These are phyloP conservation scores for Candida manassasensis DNA, from an alignment of 805 yeast species.

Conservation along the genomic window DNA sequence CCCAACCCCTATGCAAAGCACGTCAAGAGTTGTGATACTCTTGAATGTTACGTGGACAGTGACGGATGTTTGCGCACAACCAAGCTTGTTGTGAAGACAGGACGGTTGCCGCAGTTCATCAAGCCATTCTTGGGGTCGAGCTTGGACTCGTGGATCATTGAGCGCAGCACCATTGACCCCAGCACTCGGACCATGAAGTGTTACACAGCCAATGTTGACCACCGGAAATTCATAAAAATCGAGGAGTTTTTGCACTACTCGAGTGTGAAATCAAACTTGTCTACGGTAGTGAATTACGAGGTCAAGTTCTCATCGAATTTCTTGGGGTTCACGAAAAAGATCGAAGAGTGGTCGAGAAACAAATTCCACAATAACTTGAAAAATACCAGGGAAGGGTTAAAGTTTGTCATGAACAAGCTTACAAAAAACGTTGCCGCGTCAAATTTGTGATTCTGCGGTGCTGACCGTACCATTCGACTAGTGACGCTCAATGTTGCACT, in stretches of 20 bases:
- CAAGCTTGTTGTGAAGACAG: conserved; percentile 69
- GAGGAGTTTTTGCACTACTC: conserved; percentile 69
- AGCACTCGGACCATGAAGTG: conserved; percentile 48
- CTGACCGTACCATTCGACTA: too few species aligned
- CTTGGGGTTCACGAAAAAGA: conserved; percentile 60
- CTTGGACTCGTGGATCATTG: conserved; percentile 77
- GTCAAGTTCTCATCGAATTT: conserved; percentile 75
- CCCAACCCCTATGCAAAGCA: conserved; percentile 82
- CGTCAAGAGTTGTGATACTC: conserved; percentile 77
- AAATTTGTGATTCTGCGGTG: not conserved
- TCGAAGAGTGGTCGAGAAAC: conserved; percentile 77
- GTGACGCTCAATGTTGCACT: too few species aligned
- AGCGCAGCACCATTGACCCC: conserved; percentile 71
- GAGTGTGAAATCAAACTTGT: conserved; percentile 20
- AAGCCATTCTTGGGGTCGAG: conserved; percentile 68
- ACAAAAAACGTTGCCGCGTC: conserved; percentile 20
- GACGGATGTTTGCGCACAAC: conserved; percentile 68
- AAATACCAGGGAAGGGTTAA: conserved; percentile 67
- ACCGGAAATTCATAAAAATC: conserved; percentile 67
- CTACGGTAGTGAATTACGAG: conserved; percentile 48
- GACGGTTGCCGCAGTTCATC: conserved; percentile 76
- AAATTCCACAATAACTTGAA: conserved; percentile 64
- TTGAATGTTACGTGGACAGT: conserved; percentile 53
- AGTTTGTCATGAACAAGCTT: conserved; percentile 67
- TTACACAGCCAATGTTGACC: conserved; percentile 81